Evolutionary conservation across 495 filamentous ascomycete species (phyloP), one percentile per base, ranked within the genome.

Genomic region (Astrothelium macrocarpum): DNA sequence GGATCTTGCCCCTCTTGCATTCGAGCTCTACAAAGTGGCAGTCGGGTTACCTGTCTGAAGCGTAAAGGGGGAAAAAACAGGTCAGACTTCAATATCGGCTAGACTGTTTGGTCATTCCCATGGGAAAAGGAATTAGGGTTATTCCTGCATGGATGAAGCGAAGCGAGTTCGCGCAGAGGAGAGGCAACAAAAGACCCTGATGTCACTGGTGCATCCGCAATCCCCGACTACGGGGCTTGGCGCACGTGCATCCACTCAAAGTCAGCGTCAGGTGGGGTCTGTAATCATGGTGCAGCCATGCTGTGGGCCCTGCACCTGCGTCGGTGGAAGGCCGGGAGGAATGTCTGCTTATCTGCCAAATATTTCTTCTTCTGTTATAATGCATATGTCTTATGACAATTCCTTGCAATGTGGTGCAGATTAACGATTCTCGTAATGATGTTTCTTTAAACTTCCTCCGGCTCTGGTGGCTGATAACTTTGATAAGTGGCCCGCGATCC

Each of bases 1-100:
- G 39, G 71, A 71, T 34, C 68, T 71, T 23, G 73, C 75, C 23
- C 65, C 64, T 11, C 59, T 78, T 32, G 71, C 75, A 7, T 68
- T 66, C 31, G 75, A 78, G 60, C 69, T 78, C 11, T 77, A 62
- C 61, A 69, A 70, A 59, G 29, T 73, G 20, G 66, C 66, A 23
- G 59, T 62, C 23, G 72, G 72, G 4, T 31, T 73, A 25, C 72
- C 71, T 2, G 65, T 73, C 9, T 71, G 61, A 61, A 29, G 49
- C 25, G 2, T 5, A 5, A 42, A 42, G 36, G 9, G 45, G 18
- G 23, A 49, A 20, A 20, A n/a, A 20, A 49, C 16, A 49, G 23
- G 16, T 12, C 16, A 49, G 7, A 5, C 36, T 39, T 7, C 36
- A 16, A 39, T 39, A 5, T 16, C 16, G 36, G 36, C 36, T 39